Evolutionary conservation across 495 filamentous ascomycete species (phyloP), one percentile per base, ranked within the genome.

Genomic region (Hypoxylon fuscum): DNA sequence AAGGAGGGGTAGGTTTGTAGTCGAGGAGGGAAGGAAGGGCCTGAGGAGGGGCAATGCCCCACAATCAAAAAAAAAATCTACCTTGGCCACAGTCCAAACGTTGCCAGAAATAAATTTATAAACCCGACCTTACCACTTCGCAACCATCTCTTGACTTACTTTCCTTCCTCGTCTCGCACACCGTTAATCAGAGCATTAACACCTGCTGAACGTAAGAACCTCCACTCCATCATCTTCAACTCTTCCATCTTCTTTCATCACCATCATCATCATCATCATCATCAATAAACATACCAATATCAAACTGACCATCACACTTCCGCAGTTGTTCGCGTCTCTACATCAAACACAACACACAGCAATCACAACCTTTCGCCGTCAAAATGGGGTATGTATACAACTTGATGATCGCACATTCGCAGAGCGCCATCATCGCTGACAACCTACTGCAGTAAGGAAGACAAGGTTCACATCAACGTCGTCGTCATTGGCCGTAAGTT

Each of bases 401-500:
- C 25, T 23, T 27, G 31, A 51, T 25, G 21, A 52, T 45, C 22
- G 12, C 37, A 23, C n/a, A 17, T 21, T 35, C 23, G 14, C 7
- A 25, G 42, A 40, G 21, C 1, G 11, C 6, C 25, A 3, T 4
- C 37, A 38, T 54, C 34, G 27, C 73, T 76, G 47, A 75, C 64
- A 38, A 21, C 5, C 29, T 55, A 57, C n/a, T 20, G 15, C 47
- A 93, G 90, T 87, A 96, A 96, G 83, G 92, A 96, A 67, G 77
- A 79, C 12, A 91, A 91, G 85, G 75, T 77, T 79, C 93, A 97
- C 77, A 87, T 97, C 81, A 97, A 96, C 87, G 90, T 97, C 82
- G 93, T 97, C 80, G 93, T 97, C 83, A 96, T 96, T 85, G 93
- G 91, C 83, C 90, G 92, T 84, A 90, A 92, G 88, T 88, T 89